A percentile compares a stretch with the other conserved stretches of the same genome.
phyloP scores from a whole-genome alignment of 768 basidiomycete species.

The Leccinum aurantiacum region DNA sequence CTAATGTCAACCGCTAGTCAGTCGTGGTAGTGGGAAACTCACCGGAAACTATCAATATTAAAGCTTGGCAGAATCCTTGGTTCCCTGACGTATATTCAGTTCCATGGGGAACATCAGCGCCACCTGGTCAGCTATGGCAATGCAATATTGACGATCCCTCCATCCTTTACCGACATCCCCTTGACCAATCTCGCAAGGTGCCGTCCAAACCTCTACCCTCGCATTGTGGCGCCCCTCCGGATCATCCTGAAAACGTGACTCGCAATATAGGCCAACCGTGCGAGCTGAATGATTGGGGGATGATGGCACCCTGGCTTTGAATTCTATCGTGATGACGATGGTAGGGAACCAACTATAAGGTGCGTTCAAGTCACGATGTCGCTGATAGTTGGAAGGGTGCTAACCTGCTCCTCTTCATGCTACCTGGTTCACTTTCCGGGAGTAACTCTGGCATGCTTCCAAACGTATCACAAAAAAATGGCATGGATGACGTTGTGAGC shows the following conservation, averaged over 20 bases:
- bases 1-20: background rate
- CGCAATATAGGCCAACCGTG: conserved; percentile 48
- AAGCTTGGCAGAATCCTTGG: conserved; percentile 21
- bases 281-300: conserved; percentile 43
- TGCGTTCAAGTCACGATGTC: background rate
- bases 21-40: background rate
- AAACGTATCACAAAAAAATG: conserved; percentile 59
- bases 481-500: conserved; percentile 48
- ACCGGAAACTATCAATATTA: conserved; percentile 8
- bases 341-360: conserved; percentile 60
- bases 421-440: conserved; percentile 45
- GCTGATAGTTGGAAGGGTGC: background rate
- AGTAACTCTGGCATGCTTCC: conserved; percentile 46
- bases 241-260: conserved; percentile 50
- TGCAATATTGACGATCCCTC: conserved; percentile 63
- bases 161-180: conserved; percentile 46
- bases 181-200: conserved; percentile 54
- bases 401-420: conserved; percentile 16
- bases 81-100: conserved; percentile 27
- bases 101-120: conserved; percentile 31
- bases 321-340: conserved; percentile 58
- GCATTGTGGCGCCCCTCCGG: conserved; percentile 58
- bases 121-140: conserved; percentile 64
- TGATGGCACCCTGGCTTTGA: conserved; percentile 59
- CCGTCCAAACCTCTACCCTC: conserved; percentile 66